Evolutionary conservation across 345 rosid species (phyloP), one percentile per base, ranked within the genome.

Genomic region (Nephelium lappaceum): DNA sequence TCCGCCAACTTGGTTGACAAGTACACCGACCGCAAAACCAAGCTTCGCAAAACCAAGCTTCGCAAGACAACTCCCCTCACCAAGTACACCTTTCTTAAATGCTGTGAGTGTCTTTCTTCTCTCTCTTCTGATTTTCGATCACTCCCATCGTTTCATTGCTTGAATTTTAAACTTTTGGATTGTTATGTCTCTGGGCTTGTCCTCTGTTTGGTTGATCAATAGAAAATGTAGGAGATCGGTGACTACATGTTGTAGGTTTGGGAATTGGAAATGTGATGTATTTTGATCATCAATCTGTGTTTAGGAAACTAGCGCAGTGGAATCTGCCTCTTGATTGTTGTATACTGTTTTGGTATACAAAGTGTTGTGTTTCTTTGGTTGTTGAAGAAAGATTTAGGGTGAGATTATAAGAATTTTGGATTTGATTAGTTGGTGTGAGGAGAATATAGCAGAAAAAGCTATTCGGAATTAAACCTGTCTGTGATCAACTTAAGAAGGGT

Each of bases 21-120:
- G 58, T 79, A 60, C 61, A 73, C 66, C 53, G 45, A 74, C 10
- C 75, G 81, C 47, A 72, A 12, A 39, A 72, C 73, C n/a, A n/a
- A n/a, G n/a, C n/a, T n/a, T n/a, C n/a, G n/a, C n/a, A n/a, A n/a
- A 67, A 31, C 36, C 36, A 57, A 27, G 11, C 42, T 15, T 58
- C 72, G 71, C 27, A 3, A 75, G 27, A 18, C 69, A 31, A 53
- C 81, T 67, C 78, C 71, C 31, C 1, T 81, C 18, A 74, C 79
- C 71, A 86, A 87, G 80, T 80, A 83, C 77, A 84, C 73, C 10
- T 87, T 87, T 47, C 87, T 89, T 71, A 83, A 75, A 42, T 4
- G 67, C 74, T 86, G 91, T 86, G 66, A 84, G 83, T 87, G 63
- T 74, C 67, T 72, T 76, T 78, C 70, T 66, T 53, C 36, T 31